Percentiles rank a stretch among this genome's conserved stretches.
These are phyloP conservation scores for Cercospora sesami DNA, from an alignment of 2,329 filamentous ascomycete genomes.

Conservation along the genomic window DNA sequence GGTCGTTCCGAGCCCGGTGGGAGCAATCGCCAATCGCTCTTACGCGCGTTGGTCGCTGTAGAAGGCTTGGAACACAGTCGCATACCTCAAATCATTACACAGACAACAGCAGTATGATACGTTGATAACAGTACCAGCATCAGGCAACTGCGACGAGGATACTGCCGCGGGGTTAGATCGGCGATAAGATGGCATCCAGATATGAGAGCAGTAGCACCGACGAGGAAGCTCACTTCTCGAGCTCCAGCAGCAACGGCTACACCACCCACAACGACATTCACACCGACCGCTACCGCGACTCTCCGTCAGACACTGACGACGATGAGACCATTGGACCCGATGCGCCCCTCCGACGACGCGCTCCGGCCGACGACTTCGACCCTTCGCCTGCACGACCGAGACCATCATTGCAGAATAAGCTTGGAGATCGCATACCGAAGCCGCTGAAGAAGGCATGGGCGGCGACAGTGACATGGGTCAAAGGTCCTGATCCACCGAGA, in stretches of 20 bases:
- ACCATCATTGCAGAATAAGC: constrained; percentile 29
- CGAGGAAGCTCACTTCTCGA: constrained; percentile 18
- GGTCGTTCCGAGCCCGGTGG: neutral
- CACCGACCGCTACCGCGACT: constrained; percentile 35
- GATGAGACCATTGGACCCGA: constrained; percentile 33
- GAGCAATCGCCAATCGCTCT: neutral
- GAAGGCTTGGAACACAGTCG: neutral
- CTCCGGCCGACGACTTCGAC: constrained; percentile 31
- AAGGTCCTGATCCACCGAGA: constrained; percentile 51
- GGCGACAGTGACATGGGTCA: constrained; percentile 47
- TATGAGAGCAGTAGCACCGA: constrained; percentile 6
- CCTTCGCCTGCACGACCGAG: constrained; percentile 21
- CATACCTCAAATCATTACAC: neutral
- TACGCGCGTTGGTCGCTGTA: neutral
- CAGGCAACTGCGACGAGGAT: neutral
- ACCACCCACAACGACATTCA: constrained; percentile 23
- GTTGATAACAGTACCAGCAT: neutral
- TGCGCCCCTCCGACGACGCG: constrained; percentile 31
- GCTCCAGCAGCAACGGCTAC: constrained; percentile 22
- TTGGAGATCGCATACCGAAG: constrained; percentile 32
- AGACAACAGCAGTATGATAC: neutral
- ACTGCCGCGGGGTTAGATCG: constrained; percentile 1
- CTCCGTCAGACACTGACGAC: constrained; percentile 37
- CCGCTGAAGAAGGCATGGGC: constrained; percentile 38
- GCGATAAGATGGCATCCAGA: constrained; percentile 3